A percentile compares a stretch with the other conserved stretches of the same genome.
These are phyloP conservation scores for Mycosphaerella sp. DNA, from an alignment of 2,329 filamentous ascomycete genomes.

Conservation along the genomic window DNA sequence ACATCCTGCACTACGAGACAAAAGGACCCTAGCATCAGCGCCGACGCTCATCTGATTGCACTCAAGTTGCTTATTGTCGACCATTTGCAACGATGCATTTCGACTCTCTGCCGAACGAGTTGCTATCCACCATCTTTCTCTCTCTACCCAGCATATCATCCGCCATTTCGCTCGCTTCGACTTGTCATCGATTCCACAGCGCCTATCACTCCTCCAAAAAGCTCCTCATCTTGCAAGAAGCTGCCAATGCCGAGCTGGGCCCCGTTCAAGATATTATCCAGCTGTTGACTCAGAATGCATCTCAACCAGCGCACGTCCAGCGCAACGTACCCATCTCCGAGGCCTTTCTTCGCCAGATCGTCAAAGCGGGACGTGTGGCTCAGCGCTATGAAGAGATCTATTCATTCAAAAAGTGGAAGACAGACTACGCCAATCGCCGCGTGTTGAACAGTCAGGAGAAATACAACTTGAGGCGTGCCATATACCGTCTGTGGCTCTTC, in stretches of 20 bases:
- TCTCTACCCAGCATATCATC: constrained; percentile 48
- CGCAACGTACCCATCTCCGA: constrained; percentile 50
- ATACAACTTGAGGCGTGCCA: constrained; percentile 48
- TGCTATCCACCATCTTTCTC: constrained; percentile 51
- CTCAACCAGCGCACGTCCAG: constrained; percentile 50
- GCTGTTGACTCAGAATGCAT: constrained; percentile 54
- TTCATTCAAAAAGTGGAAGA: constrained; percentile 57
- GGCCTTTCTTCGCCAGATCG: constrained; percentile 50
- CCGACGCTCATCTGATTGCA: background rate
- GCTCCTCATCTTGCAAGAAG: constrained; percentile 48
- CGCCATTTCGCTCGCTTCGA: constrained; percentile 48
- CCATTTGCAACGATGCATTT: constrained; percentile 45
- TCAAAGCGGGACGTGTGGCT: constrained; percentile 49
- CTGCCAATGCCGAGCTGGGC: constrained; percentile 51
- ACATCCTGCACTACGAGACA: background rate
- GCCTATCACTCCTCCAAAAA: constrained; percentile 50
- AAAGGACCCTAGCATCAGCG: background rate
- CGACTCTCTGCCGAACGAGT: constrained; percentile 52
- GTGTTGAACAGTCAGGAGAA: constrained; percentile 47
- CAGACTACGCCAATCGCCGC: constrained; percentile 50
- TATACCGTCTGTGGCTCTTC: constrained; percentile 58
- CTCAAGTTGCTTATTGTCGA: constrained; percentile 3
- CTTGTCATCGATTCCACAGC: constrained; percentile 49
- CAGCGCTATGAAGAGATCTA: constrained; percentile 56
- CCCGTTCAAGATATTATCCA: constrained; percentile 54